Conservation (phyloP, 164 flowering plant genomes). For the Vitis vinifera region DNA sequence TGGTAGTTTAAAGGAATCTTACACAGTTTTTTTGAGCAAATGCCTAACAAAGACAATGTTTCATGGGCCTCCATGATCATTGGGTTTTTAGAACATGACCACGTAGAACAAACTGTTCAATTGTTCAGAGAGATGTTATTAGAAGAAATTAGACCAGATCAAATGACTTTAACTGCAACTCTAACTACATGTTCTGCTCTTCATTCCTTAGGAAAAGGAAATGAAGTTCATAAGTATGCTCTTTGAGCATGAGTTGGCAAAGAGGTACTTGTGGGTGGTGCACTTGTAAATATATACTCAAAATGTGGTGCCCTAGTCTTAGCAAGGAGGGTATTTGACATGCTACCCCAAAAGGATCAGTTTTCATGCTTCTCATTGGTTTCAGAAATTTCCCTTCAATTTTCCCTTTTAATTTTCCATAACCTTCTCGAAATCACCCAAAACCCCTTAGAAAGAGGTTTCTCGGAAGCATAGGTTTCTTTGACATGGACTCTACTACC, state of each 20-base stretch:
- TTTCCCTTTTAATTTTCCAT: not conserved
- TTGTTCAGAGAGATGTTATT: constrained; percentile 55
- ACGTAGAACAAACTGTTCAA: constrained; percentile 40
- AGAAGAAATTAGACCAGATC: constrained; percentile 46
- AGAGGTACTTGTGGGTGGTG: constrained; percentile 34
- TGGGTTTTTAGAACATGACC: constrained; percentile 68
- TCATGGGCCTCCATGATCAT: constrained; percentile 86
- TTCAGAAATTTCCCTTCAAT: constrained; percentile 46
- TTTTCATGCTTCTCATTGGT: constrained; percentile 64
- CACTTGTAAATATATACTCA: constrained; percentile 72
- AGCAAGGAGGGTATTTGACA: constrained; percentile 50
- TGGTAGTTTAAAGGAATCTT: not conserved
- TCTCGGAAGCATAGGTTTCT: constrained; percentile 6
- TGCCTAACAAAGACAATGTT: constrained; percentile 56
- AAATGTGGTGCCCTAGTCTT: constrained; percentile 48
- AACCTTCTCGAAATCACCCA: not conserved
- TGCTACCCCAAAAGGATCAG: constrained; percentile 51
- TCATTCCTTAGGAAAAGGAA: constrained; percentile 41
- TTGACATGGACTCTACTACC: constrained; percentile 36
- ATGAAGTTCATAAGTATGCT: constrained; percentile 69
- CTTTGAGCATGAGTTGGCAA: constrained; percentile 43
- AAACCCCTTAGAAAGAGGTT: not conserved
- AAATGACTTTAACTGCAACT: constrained; percentile 37
- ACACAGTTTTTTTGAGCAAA: constrained; percentile 42
- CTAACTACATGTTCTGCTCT: constrained; percentile 53